A percentile compares a stretch with the other conserved stretches of the same genome.
Evolutionary conservation across 2,329 filamentous ascomycete species (phyloP).

Genomic region (Aspergillus fumigatus): DNA sequence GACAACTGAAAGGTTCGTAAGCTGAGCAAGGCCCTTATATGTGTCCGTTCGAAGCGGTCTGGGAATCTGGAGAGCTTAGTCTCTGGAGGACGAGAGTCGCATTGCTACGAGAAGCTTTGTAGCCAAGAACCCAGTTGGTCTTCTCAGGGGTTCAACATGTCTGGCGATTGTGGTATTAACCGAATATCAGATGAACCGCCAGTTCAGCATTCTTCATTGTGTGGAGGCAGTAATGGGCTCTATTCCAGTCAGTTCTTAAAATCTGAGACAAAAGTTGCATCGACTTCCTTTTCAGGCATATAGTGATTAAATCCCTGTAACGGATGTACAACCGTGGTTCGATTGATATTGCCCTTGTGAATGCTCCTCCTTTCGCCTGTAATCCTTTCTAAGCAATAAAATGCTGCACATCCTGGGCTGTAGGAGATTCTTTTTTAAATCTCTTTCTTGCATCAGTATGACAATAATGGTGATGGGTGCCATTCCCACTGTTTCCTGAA

Average conservation of each 20-base stretch:
- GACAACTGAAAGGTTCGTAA: constrained; percentile 13
- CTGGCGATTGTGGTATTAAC: neutral
- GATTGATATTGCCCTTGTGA: neutral
- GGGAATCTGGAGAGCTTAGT: constrained; percentile 7
- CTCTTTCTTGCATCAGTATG: neutral
- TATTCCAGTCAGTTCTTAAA: no score
- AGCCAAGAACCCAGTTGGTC: constrained; percentile 1
- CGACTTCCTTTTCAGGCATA: neutral
- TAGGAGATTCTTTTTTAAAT: neutral
- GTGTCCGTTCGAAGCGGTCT: constrained; percentile 2
- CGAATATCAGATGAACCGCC: neutral
- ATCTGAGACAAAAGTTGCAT: neutral
- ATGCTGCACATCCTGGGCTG: neutral
- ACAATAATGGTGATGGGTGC: neutral
- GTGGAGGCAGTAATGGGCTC: no score
- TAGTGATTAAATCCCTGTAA: neutral
- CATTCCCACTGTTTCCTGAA: neutral
- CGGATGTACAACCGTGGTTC: neutral
- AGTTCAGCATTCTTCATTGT: no score
- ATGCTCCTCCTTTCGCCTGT: neutral
- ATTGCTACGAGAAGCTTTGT: neutral
- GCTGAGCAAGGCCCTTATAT: neutral
- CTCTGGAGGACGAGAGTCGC: constrained; percentile 8
- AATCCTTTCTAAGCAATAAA: neutral
- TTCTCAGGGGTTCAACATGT: neutral